A percentile compares a stretch with the other conserved stretches of the same genome.
These are phyloP conservation scores for Nematodospora anomalae DNA, from an alignment of 1,139 yeast species.

Conservation along the genomic window DNA sequence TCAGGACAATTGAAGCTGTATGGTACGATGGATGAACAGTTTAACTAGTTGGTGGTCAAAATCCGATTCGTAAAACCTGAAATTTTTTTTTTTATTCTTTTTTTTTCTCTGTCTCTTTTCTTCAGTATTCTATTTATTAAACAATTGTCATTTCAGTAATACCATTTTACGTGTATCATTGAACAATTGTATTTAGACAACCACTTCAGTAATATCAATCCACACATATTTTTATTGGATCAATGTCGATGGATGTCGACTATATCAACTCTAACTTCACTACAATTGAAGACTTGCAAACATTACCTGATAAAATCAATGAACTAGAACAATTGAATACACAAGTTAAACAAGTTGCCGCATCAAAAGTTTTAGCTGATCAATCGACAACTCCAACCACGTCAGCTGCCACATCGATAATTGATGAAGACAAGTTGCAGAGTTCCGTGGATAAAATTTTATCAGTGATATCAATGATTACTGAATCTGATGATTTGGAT, in stretches of 20 bases:
- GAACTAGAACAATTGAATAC: conserved; percentile 20
- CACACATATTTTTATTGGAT: too few relatives aligned
- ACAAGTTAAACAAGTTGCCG: conserved; percentile 15
- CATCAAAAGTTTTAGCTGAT: neutral
- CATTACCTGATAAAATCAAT: conserved; percentile 21
- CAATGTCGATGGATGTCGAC: conserved; percentile 18
- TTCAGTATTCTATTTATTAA: neutral
- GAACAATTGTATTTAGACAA: neutral
- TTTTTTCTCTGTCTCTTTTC: conserved; percentile 1
- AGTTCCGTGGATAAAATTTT: conserved; percentile 10
- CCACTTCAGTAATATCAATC: neutral
- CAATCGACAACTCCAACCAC: neutral
- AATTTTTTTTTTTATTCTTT: conserved; percentile 2
- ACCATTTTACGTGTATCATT: neutral
- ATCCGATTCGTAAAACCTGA: neutral
- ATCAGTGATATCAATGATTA: conserved; percentile 7
- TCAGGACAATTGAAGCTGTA: conserved; percentile 7
- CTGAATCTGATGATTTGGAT: conserved; percentile 6
- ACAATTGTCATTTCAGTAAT: neutral
- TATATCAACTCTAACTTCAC: conserved; percentile 30
- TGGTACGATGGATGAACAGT: neutral
- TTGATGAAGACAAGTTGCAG: conserved; percentile 10
- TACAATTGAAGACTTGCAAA: conserved; percentile 27
- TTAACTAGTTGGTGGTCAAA: conserved; percentile 1
- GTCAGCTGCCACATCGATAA: neutral